Evolutionary conservation across 768 basidiomycete species (phyloP).

Genomic region (Hirschioporus abietinus): DNA sequence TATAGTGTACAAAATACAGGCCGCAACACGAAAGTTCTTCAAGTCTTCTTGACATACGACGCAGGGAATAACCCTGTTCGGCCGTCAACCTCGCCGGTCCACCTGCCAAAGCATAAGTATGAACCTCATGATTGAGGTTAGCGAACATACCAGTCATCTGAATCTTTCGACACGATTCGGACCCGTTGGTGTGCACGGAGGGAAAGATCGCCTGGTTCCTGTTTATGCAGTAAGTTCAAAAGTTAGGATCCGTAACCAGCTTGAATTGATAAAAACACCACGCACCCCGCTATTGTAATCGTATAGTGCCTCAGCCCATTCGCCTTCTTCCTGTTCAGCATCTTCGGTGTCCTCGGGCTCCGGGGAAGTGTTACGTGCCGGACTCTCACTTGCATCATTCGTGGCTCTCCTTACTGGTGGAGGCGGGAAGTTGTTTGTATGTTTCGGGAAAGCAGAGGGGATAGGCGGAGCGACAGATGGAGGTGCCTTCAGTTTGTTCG

Average conservation of each 20-base stretch:
- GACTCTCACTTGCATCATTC: slow-evolving; percentile 16
- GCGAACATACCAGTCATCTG: slow-evolving; percentile 65
- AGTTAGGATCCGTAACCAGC: background rate
- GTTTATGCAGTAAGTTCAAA: slow-evolving; percentile 8
- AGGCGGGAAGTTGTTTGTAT: slow-evolving; percentile 43
- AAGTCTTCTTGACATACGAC: slow-evolving; percentile 47
- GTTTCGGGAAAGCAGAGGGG: slow-evolving; percentile 37
- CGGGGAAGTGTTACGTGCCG: slow-evolving; percentile 20
- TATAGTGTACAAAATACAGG: background rate
- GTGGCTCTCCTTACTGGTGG: slow-evolving; percentile 43
- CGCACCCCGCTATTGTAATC: slow-evolving; percentile 63
- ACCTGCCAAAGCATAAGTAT: slow-evolving; percentile 37
- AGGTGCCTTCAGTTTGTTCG: slow-evolving; percentile 33
- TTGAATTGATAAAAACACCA: background rate
- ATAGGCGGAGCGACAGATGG: slow-evolving; percentile 30
- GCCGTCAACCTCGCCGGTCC: slow-evolving; percentile 59
- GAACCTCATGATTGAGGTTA: slow-evolving; percentile 11
- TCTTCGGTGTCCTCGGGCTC: slow-evolving; percentile 30
- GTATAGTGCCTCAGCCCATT: slow-evolving; percentile 77
- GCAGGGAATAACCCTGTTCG: slow-evolving; percentile 61
- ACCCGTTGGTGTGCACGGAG: slow-evolving; percentile 54
- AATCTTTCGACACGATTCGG: slow-evolving; percentile 59
- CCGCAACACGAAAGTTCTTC: background rate
- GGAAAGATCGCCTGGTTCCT: slow-evolving; percentile 68
- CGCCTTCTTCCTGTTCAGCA: slow-evolving; percentile 41